phyloP scores from a whole-genome alignment of 2,329 filamentous ascomycete genomes.

The Penicillium crustosum region DNA sequence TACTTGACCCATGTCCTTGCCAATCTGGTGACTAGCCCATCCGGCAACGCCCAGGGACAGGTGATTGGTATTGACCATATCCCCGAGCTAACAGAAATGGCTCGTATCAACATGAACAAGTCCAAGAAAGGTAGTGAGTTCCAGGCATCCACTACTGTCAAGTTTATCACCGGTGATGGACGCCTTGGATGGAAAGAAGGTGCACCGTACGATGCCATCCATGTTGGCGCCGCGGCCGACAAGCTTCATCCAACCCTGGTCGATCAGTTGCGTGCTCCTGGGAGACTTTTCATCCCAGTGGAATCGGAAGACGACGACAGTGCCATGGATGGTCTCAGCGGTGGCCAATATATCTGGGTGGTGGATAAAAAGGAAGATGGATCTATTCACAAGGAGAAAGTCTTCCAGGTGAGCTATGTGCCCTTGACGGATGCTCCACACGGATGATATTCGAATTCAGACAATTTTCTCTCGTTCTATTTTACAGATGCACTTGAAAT shows the following conservation, averaged over 20 bases:
- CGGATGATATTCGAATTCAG: constrained; percentile 13
- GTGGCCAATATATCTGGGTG: constrained; percentile 60
- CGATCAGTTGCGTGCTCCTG: constrained; percentile 75
- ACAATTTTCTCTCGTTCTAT: not conserved
- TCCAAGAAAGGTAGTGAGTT: constrained; percentile 59
- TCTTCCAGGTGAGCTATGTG: constrained; percentile 64
- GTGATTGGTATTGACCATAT: constrained; percentile 79
- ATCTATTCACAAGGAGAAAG: constrained; percentile 54
- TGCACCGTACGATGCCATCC: constrained; percentile 82
- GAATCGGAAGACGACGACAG: constrained; percentile 45
- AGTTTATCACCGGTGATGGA: constrained; percentile 75
- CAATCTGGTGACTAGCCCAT: constrained; percentile 59
- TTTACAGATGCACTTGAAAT: too few species aligned
- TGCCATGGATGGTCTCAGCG: constrained; percentile 18
- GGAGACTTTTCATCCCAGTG: constrained; percentile 68
- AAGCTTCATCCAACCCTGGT: constrained; percentile 71
- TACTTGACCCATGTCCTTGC: constrained; percentile 89
- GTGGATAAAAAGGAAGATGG: constrained; percentile 63
- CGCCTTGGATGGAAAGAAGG: constrained; percentile 62
- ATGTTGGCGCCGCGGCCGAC: constrained; percentile 83
- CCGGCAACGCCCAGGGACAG: constrained; percentile 38
- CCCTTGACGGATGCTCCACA: constrained; percentile 61
- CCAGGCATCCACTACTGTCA: constrained; percentile 63
- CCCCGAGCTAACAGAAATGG: constrained; percentile 59
- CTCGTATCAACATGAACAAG: constrained; percentile 65